Percentiles rank a stretch among this genome's conserved stretches.
Conservation (phyloP, 139 green algal genomes). For the Chlamydomonas sp. region DNA sequence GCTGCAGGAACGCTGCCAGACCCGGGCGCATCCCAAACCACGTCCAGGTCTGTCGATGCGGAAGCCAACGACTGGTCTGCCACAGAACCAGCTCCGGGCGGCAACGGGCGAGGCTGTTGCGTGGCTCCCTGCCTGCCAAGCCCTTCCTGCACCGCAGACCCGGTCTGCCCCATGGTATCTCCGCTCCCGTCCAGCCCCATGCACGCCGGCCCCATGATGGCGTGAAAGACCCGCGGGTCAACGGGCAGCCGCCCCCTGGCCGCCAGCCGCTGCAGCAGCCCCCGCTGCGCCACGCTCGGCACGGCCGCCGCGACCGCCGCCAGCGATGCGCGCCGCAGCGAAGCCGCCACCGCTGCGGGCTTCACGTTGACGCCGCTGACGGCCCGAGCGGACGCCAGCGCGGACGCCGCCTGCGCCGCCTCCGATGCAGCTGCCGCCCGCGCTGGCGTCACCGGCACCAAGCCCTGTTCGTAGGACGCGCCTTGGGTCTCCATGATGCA, state of each 20-base stretch:
- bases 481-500: no score
- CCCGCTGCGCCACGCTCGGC: slow-evolving; percentile 4
- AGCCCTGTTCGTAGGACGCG: no score
- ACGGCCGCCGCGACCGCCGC: background rate
- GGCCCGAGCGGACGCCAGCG: background rate
- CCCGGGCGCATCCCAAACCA: no score
- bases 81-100: no score
- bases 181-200: background rate
- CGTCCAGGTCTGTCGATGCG: no score
- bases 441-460: no score
- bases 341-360: background rate
- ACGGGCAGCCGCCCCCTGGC: background rate
- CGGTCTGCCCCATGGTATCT: no score
- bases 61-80: no score
- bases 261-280: background rate
- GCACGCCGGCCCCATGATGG: background rate
- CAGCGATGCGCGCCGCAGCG: background rate
- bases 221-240: background rate
- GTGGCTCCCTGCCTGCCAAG: no score
- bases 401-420: background rate
- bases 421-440: background rate
- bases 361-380: background rate
- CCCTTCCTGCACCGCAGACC: no score
- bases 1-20: no score
- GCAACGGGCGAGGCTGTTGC: no score